Base-by-base conservation (phyloP, 805 yeast genomes). In the Kodamaea neixiangensis region DNA sequence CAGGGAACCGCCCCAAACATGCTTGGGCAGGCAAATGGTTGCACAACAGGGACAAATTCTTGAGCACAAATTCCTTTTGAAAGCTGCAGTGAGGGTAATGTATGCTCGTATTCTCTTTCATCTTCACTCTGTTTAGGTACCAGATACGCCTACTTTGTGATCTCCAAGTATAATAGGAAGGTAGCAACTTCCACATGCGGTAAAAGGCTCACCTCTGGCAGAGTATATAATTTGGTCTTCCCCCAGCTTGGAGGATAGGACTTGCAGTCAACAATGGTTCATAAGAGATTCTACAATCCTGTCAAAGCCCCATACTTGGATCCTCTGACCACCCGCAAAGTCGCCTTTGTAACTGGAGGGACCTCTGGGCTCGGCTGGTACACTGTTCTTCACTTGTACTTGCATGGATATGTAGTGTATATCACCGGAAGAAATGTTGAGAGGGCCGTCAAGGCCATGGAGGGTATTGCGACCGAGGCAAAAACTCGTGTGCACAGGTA, bases 301-400 rank as follows among this genome's bases (percentile, higher is more conserved):
- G 46, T 46, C 11, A 54, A 60, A 1, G 72, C 72, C 3, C 58
- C 61, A 1, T 73, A 65, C 53, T 58, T 55, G 37, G 53, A 71
- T 35, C 75, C 74, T 0, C 37, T 42, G 13, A 48, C 21, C 4
- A 65, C 65, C 10, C 56, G 65, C 7, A 54, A 67, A 37, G 71
- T 67, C 3, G 76, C 64, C 0, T 56, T 69, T 5, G 60, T 73
- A 10, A 73, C 78, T 4, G 78, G 77, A 4, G 77, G 73, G 10
- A 69, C 68, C 44, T 63, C 69, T 5, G 78, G 78, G 6, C 66
- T 73, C 44, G 78, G 78, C 10, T 73, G 67, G 68, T 72, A 55
- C 54, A 72, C 76, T 0, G 69, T 61, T 5, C 56, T 73, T 29
- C 75, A 72, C 54, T 63, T 73, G 20, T 71, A 68, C 54, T 59